phyloP scores from a whole-genome alignment of 768 basidiomycete species.

The Tylopilus cervinicoccineus region DNA sequence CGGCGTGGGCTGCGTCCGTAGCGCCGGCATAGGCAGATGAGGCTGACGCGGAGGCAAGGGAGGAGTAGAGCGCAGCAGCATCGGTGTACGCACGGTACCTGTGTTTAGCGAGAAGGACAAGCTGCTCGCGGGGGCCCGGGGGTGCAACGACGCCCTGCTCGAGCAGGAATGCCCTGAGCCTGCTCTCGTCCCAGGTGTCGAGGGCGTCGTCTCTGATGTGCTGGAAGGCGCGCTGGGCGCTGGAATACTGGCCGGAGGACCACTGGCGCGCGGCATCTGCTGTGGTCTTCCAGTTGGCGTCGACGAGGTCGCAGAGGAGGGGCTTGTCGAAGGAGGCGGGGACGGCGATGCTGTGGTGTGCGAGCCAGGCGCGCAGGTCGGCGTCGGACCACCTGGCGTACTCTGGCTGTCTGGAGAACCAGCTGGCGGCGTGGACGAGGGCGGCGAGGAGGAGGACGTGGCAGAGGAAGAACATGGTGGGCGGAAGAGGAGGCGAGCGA shows the following conservation, averaged over 20 bases:
- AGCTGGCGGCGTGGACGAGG: constrained; percentile 43
- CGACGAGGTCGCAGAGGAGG: constrained; percentile 47
- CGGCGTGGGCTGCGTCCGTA: constrained; percentile 33
- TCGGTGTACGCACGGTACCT: constrained; percentile 57
- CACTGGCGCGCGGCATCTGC: constrained; percentile 36
- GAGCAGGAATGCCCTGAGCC: constrained; percentile 77
- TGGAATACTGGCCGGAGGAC: constrained; percentile 60
- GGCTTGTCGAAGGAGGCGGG: constrained; percentile 41
- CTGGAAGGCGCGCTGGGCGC: constrained; percentile 60
- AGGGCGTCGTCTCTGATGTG: constrained; percentile 58
- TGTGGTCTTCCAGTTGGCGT: constrained; percentile 51
- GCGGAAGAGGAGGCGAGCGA: not conserved
- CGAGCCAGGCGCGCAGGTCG: constrained; percentile 67
- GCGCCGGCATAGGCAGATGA: constrained; percentile 51
- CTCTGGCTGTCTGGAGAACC: constrained; percentile 44
- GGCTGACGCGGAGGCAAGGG: constrained; percentile 43
- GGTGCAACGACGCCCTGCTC: constrained; percentile 86
- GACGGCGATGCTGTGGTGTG: constrained; percentile 56
- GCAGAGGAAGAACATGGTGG: constrained; percentile 13
- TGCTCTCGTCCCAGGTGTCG: constrained; percentile 83
- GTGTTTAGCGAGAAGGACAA: constrained; percentile 72
- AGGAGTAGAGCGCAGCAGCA: constrained; percentile 55
- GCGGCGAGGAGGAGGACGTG: constrained; percentile 32
- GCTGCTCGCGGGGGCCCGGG: constrained; percentile 71
- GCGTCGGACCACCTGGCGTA: constrained; percentile 55